Evolutionary conservation across 345 rosid genomes (phyloP), one percentile per base, ranked within the genome.

Genomic region (Hibiscus trionum): DNA sequence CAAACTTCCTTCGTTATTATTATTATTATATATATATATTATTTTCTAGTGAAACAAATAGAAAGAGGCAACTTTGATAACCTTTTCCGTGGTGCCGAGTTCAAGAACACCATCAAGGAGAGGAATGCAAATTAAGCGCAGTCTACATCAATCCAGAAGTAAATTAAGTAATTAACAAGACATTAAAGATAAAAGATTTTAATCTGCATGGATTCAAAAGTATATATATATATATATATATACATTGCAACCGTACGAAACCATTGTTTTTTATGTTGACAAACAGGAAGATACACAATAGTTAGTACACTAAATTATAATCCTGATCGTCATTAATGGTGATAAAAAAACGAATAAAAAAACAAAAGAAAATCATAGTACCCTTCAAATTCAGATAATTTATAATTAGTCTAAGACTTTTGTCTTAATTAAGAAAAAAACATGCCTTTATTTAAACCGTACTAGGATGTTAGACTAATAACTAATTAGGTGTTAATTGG

Each of bases 71-170:
- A 52, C 24, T 3, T 5, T 12, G 21, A 59, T 56, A 77, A 91
- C 97, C 97, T 83, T 91, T 9, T 84, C 88, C 2, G 90, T 88
- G 3, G 94, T 77, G 47, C 98, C 99, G 24, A 96, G 69, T 73
- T 96, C 99, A 70, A 96, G 86, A 3, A 93, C 95, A 2, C 99
- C 98, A 73, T 91, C 93, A 11, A 88, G 86, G 56, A 96, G 79
- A 35, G 99, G 98, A 77, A 93, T 87, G 81, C 99, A 93, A n/a
- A n/a, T n/a, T n/a, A 15, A 96, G 87, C 46, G 93, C 93, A 0
- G 99, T 96, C 98, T 96, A 89, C 70, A n/a, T n/a, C n/a, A n/a
- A n/a, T n/a, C n/a, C n/a, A n/a, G n/a, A n/a, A n/a, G n/a, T n/a
- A n/a, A n/a, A n/a, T n/a, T n/a, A n/a, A n/a, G n/a, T n/a, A 35